Base-by-base conservation (phyloP, 2,329 filamentous ascomycete genomes). In the Claviceps citrina region DNA sequence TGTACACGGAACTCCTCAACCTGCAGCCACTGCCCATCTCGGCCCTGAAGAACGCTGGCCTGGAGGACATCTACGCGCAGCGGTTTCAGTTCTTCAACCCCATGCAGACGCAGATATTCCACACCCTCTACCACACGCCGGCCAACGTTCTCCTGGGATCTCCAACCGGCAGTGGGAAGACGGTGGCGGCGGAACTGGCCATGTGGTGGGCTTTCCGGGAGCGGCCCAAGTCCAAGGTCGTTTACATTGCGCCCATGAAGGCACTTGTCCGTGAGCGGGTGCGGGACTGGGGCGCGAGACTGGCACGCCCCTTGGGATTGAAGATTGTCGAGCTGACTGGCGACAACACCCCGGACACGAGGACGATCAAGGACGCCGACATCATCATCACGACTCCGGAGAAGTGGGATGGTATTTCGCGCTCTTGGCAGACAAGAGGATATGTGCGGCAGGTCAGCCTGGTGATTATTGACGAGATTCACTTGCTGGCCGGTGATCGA, bases 131-230 rank as follows among this genome's bases (percentile, higher is more conserved):
- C 49, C 81, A 96, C 56, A 95, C 91, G 0, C 62, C 82, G 7
- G 81, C 84, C 34, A 98, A 98, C 54, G 87, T 98, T 4, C 71
- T 98, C 3, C 72, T 98, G 7, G 91, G 93, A 7, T 96, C 91
- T 2, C 93, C 91, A 0, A 98, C 93, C 0, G 91, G 91, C 43
- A 94, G 86, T 68, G 91, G 91, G 43, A 98, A 98, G 67, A 98
- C 93, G 0, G 83, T 98, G 31, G 91, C 93, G 15, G 86, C 84
- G 36, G 91, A 98, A 56, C 64, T 98, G 45, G 87, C 93, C 20
- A 96, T 98, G 89, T 98, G 93, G 93, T 95, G 87, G 86, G 89
- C 91, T 3, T 96, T 98, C 63, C 78, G 87, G 12, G 87, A 95
- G 56, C 81, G 81, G 38, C 91, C 91, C 1, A 86, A 87, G 3